phyloP scores from a whole-genome alignment of 371 early-diverging fungal genomes.

The Blastocladiella emersonii region DNA sequence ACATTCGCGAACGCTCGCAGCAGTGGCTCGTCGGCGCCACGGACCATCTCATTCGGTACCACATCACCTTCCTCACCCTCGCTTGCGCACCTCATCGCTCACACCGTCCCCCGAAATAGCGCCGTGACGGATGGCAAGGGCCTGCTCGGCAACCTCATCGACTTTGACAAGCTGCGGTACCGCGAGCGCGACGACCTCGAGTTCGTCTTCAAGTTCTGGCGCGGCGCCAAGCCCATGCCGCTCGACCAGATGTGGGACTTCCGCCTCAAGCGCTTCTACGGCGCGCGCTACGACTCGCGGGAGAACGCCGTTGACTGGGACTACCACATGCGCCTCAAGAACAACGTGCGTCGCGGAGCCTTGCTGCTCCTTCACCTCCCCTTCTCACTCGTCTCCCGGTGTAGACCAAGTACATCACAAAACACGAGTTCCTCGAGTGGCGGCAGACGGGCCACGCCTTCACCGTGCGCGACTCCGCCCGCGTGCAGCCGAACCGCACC shows the following conservation, averaged over 20 bases:
- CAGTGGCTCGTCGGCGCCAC: slow-evolving; percentile 11
- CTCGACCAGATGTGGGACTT: slow-evolving; percentile 17
- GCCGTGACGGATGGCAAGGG: slow-evolving; percentile 19
- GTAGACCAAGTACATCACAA: slow-evolving; percentile 13
- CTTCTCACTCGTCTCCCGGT: not conserved
- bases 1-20: slow-evolving; percentile 20
- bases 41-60: slow-evolving; percentile 19
- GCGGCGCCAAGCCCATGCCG: slow-evolving; percentile 16
- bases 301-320: slow-evolving; percentile 40
- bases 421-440: slow-evolving; percentile 23
- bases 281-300: slow-evolving; percentile 24
- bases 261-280: slow-evolving; percentile 18
- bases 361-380: not conserved
- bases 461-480: slow-evolving; percentile 19
- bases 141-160: slow-evolving; percentile 12
- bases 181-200: slow-evolving; percentile 36
- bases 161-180: slow-evolving; percentile 21
- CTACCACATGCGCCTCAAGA: slow-evolving; percentile 30
- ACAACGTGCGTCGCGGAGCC: slow-evolving; percentile 10
- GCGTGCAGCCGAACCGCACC: slow-evolving; percentile 21
- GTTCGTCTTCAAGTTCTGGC: slow-evolving; percentile 28
- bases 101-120: slow-evolving; percentile 5
- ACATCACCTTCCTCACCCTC: not conserved
- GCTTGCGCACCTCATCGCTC: not conserved
- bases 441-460: slow-evolving; percentile 22